phyloP scores from a whole-genome alignment of 2,329 filamentous ascomycete species.

The Botrytis fragariae region DNA sequence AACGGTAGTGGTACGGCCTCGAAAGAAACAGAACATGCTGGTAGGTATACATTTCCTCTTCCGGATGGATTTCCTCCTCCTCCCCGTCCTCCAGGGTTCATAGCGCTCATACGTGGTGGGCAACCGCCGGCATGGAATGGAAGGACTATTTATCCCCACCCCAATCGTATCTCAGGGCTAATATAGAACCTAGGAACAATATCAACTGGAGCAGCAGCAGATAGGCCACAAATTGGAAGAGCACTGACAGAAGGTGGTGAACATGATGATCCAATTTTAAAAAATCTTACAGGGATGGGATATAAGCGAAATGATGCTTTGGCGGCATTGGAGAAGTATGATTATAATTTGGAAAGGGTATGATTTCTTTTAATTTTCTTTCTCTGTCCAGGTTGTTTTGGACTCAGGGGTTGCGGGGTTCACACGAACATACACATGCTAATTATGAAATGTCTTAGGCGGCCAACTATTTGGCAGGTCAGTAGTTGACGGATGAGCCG shows the following conservation, averaged over 20 bases:
- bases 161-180: too few relatives aligned
- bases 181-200: neutral
- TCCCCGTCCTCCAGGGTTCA: neutral
- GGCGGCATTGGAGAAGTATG: conserved; percentile 83
- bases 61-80: neutral
- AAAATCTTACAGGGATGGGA: conserved; percentile 86
- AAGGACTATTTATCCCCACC: neutral
- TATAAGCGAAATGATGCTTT: conserved; percentile 74
- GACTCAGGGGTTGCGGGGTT: neutral
- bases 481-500: neutral
- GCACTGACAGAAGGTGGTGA: conserved; percentile 71
- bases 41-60: neutral
- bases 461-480: conserved; percentile 10
- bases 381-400: neutral
- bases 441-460: neutral
- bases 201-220: conserved; percentile 8
- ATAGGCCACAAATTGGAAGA: conserved; percentile 55
- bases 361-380: conserved; percentile 46
- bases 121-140: neutral
- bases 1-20: conserved; percentile 31
- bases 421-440: neutral
- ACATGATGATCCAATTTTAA: conserved; percentile 88
- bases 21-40: conserved; percentile 25
- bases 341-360: conserved; percentile 95
- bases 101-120: too few relatives aligned